Evolutionary conservation across 2,329 filamentous ascomycete species (phyloP).

Genomic region (Cryphonectria radicalis): DNA sequence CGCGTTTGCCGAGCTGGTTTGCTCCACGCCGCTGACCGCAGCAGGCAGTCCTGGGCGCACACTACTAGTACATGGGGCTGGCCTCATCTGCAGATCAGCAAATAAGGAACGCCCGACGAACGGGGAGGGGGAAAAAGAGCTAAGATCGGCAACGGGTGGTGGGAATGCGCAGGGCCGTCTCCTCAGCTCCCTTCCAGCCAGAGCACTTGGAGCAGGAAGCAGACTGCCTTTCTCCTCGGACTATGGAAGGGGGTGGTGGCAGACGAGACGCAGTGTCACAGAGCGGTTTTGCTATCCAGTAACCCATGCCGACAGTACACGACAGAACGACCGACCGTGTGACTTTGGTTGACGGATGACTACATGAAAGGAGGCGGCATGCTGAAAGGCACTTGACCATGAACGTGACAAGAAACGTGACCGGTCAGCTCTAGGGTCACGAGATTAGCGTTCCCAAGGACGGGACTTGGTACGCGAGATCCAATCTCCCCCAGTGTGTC

Average conservation of each 20-base stretch:
- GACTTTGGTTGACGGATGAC: slow-evolving; percentile 22
- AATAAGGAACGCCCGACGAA: slow-evolving; percentile 6
- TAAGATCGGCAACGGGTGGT: slow-evolving; percentile 6
- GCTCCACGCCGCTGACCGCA: slow-evolving; percentile 24
- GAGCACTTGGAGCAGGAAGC: not conserved
- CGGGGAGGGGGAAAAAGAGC: not conserved
- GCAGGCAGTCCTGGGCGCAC: slow-evolving; percentile 17
- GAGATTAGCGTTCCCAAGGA: slow-evolving; percentile 18
- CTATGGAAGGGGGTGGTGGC: slow-evolving; percentile 13
- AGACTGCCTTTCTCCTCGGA: slow-evolving; percentile 2
- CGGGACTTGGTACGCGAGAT: slow-evolving; percentile 23
- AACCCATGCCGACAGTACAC: slow-evolving; percentile 25
- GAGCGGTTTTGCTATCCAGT: slow-evolving; percentile 24
- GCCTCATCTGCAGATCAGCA: slow-evolving; percentile 21
- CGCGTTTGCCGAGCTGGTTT: slow-evolving; percentile 26
- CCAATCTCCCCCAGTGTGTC: slow-evolving; percentile 27
- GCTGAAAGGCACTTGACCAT: slow-evolving; percentile 28
- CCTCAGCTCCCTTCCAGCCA: not conserved
- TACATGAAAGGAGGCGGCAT: slow-evolving; percentile 29
- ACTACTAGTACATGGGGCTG: slow-evolving; percentile 3
- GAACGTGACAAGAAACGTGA: slow-evolving; percentile 31
- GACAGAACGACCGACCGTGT: slow-evolving; percentile 25
- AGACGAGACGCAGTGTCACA: slow-evolving; percentile 24
- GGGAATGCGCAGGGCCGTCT: not conserved
- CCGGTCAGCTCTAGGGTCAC: slow-evolving; percentile 26